phyloP scores from a whole-genome alignment of 164 flowering plant species.

The Houttuynia cordata region DNA sequence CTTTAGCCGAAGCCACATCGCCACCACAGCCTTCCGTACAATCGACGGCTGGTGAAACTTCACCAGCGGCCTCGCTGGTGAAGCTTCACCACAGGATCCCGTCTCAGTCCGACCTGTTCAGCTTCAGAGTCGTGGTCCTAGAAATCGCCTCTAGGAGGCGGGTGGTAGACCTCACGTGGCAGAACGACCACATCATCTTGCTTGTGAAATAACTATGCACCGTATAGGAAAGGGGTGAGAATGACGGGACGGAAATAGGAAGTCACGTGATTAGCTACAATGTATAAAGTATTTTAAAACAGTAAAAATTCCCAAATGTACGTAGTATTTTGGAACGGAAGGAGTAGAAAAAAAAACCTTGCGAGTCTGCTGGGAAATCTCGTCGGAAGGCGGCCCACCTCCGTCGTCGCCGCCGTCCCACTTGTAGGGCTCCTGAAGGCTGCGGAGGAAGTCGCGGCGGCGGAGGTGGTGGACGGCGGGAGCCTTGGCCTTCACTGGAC shows the following conservation, averaged over 20 bases:
- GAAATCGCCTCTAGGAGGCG: slow-evolving; percentile 79
- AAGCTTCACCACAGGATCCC: too few species aligned
- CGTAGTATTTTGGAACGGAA: too few species aligned
- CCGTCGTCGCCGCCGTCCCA: slow-evolving; percentile 39
- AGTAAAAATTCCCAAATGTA: too few species aligned
- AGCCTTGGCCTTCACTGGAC: neutral
- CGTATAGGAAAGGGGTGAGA: too few species aligned
- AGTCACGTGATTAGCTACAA: too few species aligned
- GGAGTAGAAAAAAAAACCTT: too few species aligned
- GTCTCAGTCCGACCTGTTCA: slow-evolving; percentile 89
- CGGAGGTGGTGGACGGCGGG: slow-evolving; percentile 15
- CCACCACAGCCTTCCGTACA: slow-evolving; percentile 54
- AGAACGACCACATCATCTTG: slow-evolving; percentile 70
- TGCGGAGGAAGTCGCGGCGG: slow-evolving; percentile 28
- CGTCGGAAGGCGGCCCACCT: slow-evolving; percentile 12
- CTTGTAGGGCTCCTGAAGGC: slow-evolving; percentile 58
- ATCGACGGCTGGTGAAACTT: too few species aligned
- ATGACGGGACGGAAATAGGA: too few species aligned
- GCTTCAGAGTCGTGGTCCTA: slow-evolving; percentile 78
- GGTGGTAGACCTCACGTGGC: slow-evolving; percentile 65
- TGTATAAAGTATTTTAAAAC: too few species aligned
- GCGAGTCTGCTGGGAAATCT: slow-evolving; percentile 6
- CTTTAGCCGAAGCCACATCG: slow-evolving; percentile 35
- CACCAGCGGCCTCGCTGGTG: too few species aligned
- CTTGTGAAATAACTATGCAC: too few species aligned